Evolutionary conservation across 805 yeast genomes (phyloP), one percentile per base, ranked within the genome.

Genomic region (Cyberlindnera veronae): DNA sequence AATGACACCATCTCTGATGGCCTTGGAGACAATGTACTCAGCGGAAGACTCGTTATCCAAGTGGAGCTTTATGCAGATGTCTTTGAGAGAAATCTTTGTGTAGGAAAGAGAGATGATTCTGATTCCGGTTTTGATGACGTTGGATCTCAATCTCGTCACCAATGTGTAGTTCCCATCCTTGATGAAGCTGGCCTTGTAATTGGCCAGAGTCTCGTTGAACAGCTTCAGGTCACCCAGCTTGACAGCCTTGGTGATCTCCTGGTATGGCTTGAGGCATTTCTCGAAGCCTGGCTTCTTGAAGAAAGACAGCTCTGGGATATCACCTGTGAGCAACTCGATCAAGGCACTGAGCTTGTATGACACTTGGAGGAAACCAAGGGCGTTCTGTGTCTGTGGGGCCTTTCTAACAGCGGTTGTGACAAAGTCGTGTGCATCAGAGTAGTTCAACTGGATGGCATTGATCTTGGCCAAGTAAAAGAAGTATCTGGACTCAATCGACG

Each of bases 101-200:
- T 93, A 93, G 6, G 96, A 81, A 55, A 93, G 69, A 11, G 96
- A 86, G 57, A 93, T 87, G 56, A 87, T 84, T 63, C 98, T 78
- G 46, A 93, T 88, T 58, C 99, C 99, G 1, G 99, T 90, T 67
- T 91, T 93, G 66, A 93, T 93, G 46, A 93, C 99, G 62, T 91
- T 93, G 60, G 95, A 96, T 62, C 97, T 84, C 58, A 93, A 73
- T 57, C 98, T 79, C 33, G 88, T 74, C 32, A 93, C 93, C 53
- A 93, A 73, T 29, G 87, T 85, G 61, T 80, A 86, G 53, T 82
- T 86, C 36, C 83, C 87, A 63, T 93, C 99, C 44, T 68, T 74
- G 55, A 79, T 72, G 51, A 90, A 79, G 27, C 63, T 68, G 1
- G 64, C 64, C 49, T 81, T 85, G 59, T 81, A 81, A 53, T 76